A percentile compares a stretch with the other conserved stretches of the same genome.
Conservation (phyloP, 2,329 filamentous ascomycete species). For the Colletotrichum plurivorum region DNA sequence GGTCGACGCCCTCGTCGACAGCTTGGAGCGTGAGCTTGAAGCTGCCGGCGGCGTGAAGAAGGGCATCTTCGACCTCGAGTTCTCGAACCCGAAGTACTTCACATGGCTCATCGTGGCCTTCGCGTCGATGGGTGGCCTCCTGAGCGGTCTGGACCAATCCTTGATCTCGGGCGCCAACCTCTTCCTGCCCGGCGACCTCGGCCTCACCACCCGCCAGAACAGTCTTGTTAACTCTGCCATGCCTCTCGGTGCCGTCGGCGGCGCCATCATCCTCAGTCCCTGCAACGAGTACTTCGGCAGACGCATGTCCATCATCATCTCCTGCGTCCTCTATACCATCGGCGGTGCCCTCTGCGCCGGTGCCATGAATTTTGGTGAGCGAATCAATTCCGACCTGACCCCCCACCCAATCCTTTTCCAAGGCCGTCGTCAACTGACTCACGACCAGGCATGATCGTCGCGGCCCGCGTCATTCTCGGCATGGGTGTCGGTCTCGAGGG, state of each 20-base stretch:
- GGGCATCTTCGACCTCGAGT: conserved; percentile 68
- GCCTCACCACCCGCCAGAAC: conserved; percentile 69
- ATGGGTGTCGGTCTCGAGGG: conserved; percentile 80
- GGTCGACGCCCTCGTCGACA: conserved; percentile 55
- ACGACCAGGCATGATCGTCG: conserved; percentile 71
- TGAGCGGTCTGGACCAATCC: conserved; percentile 81
- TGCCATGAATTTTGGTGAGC: conserved; percentile 71
- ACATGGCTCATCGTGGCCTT: conserved; percentile 79
- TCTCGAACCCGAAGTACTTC: conserved; percentile 74
- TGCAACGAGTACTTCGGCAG: conserved; percentile 78
- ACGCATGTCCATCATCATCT: conserved; percentile 78
- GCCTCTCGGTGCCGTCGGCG: conserved; percentile 79
- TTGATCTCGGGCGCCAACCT: conserved; percentile 80
- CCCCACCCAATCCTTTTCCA: background rate
- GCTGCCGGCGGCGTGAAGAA: conserved; percentile 43
- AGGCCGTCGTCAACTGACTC: conserved; percentile 45
- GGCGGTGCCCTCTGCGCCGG: conserved; percentile 79
- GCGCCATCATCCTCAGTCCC: conserved; percentile 76
- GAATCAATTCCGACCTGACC: fast-evolving
- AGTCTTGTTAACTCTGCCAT: conserved; percentile 79
- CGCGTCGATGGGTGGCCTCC: conserved; percentile 81
- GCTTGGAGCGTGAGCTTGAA: conserved; percentile 58
- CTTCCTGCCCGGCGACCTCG: conserved; percentile 72
- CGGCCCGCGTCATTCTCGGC: conserved; percentile 77
- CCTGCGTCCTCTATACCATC: conserved; percentile 78